Conservation (phyloP, 164 flowering plant species). For the Saururus chinensis region DNA sequence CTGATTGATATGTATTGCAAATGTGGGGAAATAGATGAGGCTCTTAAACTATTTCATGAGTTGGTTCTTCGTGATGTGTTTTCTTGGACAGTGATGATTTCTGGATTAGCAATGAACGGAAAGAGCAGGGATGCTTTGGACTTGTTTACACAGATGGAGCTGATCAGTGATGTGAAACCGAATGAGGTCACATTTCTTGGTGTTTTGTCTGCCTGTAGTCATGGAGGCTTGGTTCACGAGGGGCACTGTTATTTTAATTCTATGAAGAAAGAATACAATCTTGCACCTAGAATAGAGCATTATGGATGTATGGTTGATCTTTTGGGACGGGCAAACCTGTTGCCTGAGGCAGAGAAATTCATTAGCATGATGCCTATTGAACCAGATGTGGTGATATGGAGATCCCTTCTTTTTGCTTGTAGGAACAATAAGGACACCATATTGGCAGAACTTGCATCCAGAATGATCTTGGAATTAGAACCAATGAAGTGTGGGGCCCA, state of each 20-base stretch:
- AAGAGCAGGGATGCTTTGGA: slow-evolving; percentile 15
- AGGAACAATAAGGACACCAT: slow-evolving; percentile 13
- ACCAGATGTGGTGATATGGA: slow-evolving; percentile 33
- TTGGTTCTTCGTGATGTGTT: slow-evolving; percentile 18
- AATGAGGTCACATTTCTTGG: slow-evolving; percentile 28
- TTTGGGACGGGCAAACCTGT: slow-evolving; percentile 29
- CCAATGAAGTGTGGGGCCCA: slow-evolving; percentile 19
- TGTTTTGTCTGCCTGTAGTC: slow-evolving; percentile 28
- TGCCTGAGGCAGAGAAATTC: slow-evolving; percentile 18
- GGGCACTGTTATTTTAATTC: slow-evolving; percentile 14
- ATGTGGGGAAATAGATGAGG: slow-evolving; percentile 25
- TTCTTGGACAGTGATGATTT: slow-evolving; percentile 27
- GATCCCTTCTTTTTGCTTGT: slow-evolving; percentile 25
- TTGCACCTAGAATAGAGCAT: slow-evolving; percentile 22
- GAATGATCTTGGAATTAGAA: slow-evolving; percentile 18
- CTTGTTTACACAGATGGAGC: slow-evolving; percentile 20
- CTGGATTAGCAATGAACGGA: slow-evolving; percentile 30
- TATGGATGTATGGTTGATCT: slow-evolving; percentile 30
- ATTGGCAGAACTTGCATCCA: slow-evolving; percentile 21
- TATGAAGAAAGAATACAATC: slow-evolving; percentile 19
- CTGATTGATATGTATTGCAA: slow-evolving; percentile 33
- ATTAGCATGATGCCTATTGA: slow-evolving; percentile 18
- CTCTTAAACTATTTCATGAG: slow-evolving; percentile 18
- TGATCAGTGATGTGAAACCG: slow-evolving; percentile 15
- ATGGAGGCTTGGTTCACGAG: slow-evolving; percentile 26